Evolutionary conservation across 1,284 basidiomycete species (phyloP), one percentile per base, ranked within the genome.

Genomic region (Wolfiporia cocos): DNA sequence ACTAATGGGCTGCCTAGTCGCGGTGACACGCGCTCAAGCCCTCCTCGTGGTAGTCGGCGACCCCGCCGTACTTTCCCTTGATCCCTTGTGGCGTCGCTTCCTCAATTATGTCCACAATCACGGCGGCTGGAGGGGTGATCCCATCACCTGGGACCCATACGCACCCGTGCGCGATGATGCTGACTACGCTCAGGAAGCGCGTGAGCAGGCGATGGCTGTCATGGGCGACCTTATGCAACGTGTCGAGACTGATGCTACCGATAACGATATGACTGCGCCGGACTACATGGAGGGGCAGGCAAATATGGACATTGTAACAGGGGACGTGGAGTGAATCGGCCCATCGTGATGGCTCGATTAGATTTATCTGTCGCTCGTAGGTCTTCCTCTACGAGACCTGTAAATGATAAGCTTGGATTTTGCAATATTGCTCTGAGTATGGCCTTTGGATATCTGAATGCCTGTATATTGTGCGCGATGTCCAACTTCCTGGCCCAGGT

Each of bases 41-140:
- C 61, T 81, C 1, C 64, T 82, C 2, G 70, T 81, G 42, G 59
- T 81, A 40, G 56, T 82, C 32, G 78, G 79, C 2, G 74, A 81
- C 46, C 68, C 75, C 0, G 56, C 59, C 0, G 67, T 78, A 19
- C 64, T 81, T 3, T 71, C 70, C 4, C 62, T 74, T 2, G 70
- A 74, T 45, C 67, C 66, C 0, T 52, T 75, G 0, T 79, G 76
- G 76, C 60, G 73, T 1, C 58, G 59, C 0, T 78, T 78, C 62
- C 50, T 80, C 29, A 74, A 76, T 50, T 76, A 74, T 46, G 56
- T 78, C 31, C 53, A 71, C 46, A 29, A 50, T 10, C 63, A 66
- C 30, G 61, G 63, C 3, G 77, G 74, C 2, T 76, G 72, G 71
- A 68, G 55, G 9, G 76, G 76, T 1, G 58, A 64, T 5, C 47